Evolutionary conservation across 129 eudicot species (phyloP), one percentile per base, ranked within the genome.

Genomic region (Artemisia tridentata): DNA sequence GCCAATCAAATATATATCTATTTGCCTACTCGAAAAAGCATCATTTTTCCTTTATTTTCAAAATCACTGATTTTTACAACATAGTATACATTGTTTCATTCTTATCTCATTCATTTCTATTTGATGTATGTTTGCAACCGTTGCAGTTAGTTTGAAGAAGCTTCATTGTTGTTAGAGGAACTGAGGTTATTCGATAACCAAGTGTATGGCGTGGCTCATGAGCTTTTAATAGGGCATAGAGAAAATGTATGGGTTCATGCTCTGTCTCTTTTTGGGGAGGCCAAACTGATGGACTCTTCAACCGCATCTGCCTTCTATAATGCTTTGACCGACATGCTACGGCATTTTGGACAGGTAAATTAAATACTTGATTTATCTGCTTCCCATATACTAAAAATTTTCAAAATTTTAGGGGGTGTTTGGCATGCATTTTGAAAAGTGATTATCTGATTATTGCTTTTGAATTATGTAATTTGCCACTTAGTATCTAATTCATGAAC

Each of bases 311-410:
- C 98, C 43, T 93, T 93, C 74, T 93, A 93, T 77, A 93, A 93
- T 86, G 98, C 97, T 76, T 78, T 93, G 72, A 93, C 98, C 11
- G 98, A 93, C 84, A 84, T 93, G 90, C 85, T 93, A 43, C 89
- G 98, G 98, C 97, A 93, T 79, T 90, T 93, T 72, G 98, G 96
- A 67, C 98, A 93, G 95, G 98, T 93, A 85, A 34, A 38, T 18
- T 4, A 21, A 21, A 12, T 61, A 15, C 66, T 21, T 21, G 61
- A 17, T 55, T 17, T 20, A 55, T 17, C 20, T 34, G 41, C 9
- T 34, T 34, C 8, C 41, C 2, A 4, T 31, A 31, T 31, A 6
- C 38, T 31, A 6, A 31, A 31, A 31, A 31, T 31, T 31, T 31
- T 31, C 38, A 31, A 31, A 4, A 4, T 31, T 27, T 31, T 31